Conservation (phyloP, 2,329 filamentous ascomycete species). For the Claviceps purpurea region DNA sequence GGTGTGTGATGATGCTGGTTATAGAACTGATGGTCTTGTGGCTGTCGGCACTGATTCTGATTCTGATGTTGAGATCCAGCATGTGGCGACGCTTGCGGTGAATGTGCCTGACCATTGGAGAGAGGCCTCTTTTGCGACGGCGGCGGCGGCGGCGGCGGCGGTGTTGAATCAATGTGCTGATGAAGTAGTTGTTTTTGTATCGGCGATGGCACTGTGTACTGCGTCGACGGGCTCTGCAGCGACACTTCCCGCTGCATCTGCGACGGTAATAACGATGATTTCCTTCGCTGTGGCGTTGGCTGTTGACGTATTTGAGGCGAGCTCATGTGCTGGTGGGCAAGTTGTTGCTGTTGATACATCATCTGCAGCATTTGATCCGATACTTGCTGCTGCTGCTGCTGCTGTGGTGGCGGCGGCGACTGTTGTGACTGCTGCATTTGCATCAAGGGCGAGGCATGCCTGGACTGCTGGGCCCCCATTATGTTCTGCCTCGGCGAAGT, state of each 20-base stretch:
- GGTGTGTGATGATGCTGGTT: slow-evolving; percentile 1
- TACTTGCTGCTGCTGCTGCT: slow-evolving; percentile 5
- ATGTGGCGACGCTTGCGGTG: slow-evolving; percentile 12
- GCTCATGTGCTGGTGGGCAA: slow-evolving; percentile 8
- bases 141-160: slow-evolving; percentile 1
- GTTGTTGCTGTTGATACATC: slow-evolving; percentile 7
- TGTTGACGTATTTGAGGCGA: slow-evolving; percentile 11
- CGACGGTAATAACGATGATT: slow-evolving; percentile 4
- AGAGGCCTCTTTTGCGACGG: slow-evolving; percentile 4
- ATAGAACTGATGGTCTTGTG: not conserved
- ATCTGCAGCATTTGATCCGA: slow-evolving; percentile 6
- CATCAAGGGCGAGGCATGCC: slow-evolving; percentile 2
- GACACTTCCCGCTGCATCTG: slow-evolving; percentile 8
- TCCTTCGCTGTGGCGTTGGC: slow-evolving; percentile 7
- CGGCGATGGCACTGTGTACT: slow-evolving; percentile 7
- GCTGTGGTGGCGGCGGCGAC: slow-evolving; percentile 1
- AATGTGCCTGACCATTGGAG: slow-evolving; percentile 12
- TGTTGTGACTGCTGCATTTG: slow-evolving; percentile 3
- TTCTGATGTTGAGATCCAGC: slow-evolving; percentile 4
- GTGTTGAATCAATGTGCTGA: slow-evolving; percentile 10
- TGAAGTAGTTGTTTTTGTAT: slow-evolving; percentile 16
- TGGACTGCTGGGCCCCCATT: slow-evolving; percentile 3
- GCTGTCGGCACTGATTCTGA: slow-evolving; percentile 1
- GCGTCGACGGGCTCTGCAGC: slow-evolving; percentile 5
- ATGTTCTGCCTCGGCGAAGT: slow-evolving; percentile 3